Base-by-base conservation (phyloP, 108 stramenopile species). In the Skeletonema grethae region DNA sequence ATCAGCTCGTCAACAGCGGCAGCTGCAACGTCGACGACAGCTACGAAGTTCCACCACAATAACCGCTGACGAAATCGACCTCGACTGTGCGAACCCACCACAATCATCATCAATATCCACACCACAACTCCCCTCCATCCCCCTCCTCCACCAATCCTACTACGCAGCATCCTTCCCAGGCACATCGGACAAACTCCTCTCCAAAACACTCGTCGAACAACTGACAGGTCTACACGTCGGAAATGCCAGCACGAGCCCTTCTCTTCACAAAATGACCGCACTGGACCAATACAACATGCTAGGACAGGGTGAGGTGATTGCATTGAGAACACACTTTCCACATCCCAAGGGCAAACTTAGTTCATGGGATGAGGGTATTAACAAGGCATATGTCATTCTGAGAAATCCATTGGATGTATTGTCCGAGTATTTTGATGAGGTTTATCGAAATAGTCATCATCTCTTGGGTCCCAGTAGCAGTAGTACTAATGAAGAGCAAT, bases 91-190 rank as follows among this genome's bases (percentile, higher is more conserved):
- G 32, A 34, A 34, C 0, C 32, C 32, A 39, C 38, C 38, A 28
- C 25, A 28, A 28, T 28, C 25, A 28, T 28, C 1, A 0, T 28
- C 25, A 0, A 28, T 28, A 0, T 28, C 25, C 25, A 28, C 25
- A 28, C 25, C 25, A 28, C 38, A 39, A 12, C 38, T 39, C 0
- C 58, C 69, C 4, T 0, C 55, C 48, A 56, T 53, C 0, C 70
- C 70, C 25, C 29, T 63, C 4, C 35, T 63, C 7, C 57, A 63
- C 3, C 20, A 53, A 31, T 35, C 62, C 13, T 35, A 61, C 12
- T 78, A 78, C 43, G 62, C 69, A 4, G 77, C 70, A 22, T 78
- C 70, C 60, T 78, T 78, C 29, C 77, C 77, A 2, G 70, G 70
- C 20, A 61, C 41, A 7, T 59, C 53, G 0, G 70, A 78, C 31